Conservation (phyloP, 768 basidiomycete genomes). For the Amanita pseudoporphyria region DNA sequence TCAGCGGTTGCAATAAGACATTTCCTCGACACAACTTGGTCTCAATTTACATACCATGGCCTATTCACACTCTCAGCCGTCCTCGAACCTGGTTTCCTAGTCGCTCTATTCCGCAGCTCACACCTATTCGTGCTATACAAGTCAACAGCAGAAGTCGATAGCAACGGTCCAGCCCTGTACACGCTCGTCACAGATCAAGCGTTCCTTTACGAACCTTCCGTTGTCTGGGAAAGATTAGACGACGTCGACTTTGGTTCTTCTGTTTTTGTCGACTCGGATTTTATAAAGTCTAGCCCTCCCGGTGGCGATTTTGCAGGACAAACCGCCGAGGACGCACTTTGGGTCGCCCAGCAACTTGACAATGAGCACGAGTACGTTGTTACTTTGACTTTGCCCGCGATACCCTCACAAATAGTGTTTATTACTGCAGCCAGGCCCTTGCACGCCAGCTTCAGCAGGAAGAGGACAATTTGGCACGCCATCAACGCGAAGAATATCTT, state of each 20-base stretch:
- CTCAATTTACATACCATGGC: conserved; percentile 84
- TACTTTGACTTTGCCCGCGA: background rate
- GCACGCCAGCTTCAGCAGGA: conserved; percentile 75
- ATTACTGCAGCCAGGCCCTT: conserved; percentile 43
- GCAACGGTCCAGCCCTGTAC: conserved; percentile 42
- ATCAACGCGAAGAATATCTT: conserved; percentile 23
- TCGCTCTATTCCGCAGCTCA: conserved; percentile 87
- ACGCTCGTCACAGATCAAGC: conserved; percentile 80
- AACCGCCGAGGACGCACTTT: conserved; percentile 51
- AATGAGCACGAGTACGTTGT: conserved; percentile 55
- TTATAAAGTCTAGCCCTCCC: conserved; percentile 51
- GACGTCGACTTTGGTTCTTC: conserved; percentile 78
- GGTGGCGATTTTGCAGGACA: conserved; percentile 79
- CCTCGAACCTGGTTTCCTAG: conserved; percentile 42
- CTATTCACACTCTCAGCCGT: conserved; percentile 70
- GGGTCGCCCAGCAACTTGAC: conserved; percentile 29
- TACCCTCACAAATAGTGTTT: conserved; percentile 5
- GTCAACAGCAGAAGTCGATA: conserved; percentile 20
- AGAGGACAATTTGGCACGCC: conserved; percentile 51
- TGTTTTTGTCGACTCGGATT: conserved; percentile 69
- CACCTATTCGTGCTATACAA: conserved; percentile 87
- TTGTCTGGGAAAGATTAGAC: conserved; percentile 88
- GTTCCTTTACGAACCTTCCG: conserved; percentile 64
- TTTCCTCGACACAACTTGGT: conserved; percentile 63
- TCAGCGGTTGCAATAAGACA: conserved; percentile 57